Evolutionary conservation across 306 rosid species (phyloP), one percentile per base, ranked within the genome.

Genomic region (Quercus dentata): DNA sequence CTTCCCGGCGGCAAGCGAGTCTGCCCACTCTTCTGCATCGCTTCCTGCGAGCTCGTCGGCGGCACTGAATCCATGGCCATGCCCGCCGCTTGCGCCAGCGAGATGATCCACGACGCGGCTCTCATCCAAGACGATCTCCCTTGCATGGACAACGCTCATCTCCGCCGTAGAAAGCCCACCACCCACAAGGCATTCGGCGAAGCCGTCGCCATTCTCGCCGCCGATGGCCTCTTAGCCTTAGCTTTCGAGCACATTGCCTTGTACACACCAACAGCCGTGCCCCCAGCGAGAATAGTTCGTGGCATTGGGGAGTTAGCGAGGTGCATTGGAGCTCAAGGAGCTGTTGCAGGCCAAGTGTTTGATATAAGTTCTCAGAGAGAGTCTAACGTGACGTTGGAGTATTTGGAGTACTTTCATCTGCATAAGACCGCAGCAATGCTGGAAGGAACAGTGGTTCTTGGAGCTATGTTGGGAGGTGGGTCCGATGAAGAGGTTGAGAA

Each of bases 21-120:
- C 56, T 86, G 96, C 0, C 96, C 97, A 0, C 15, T 91, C 1
- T 86, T 92, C 62, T 91, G 96, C 28, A 65, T 92, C 46, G 91
- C 92, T 11, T 89, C 96, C 10, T 91, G 96, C 56, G 90, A 88
- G 71, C 89, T 92, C 35, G 90, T 92, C 19, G 96, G 91, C 2
- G 94, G 97, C 6, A 3, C 5, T 0, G 86, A 82, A n/a, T 38
- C 80, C 14, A 71, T 76, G 19, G 89, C 92, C 19, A 81, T 92
- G 80, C 88, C 96, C 1, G 83, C 97, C 0, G 92, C 97, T 1
- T 89, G 94, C 59, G 94, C 96, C 21, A 71, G 89, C 10, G 97
- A 92, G 87, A 92, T 92, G 92, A 89, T 92, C 71, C 96, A 92
- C 75, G 86, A 94, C 74, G 91, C 88, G 97, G 89, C 96, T 11